These are phyloP conservation scores for Epichloe hybrida DNA, from an alignment of 2,329 filamentous ascomycete genomes.

Conservation along the genomic window DNA sequence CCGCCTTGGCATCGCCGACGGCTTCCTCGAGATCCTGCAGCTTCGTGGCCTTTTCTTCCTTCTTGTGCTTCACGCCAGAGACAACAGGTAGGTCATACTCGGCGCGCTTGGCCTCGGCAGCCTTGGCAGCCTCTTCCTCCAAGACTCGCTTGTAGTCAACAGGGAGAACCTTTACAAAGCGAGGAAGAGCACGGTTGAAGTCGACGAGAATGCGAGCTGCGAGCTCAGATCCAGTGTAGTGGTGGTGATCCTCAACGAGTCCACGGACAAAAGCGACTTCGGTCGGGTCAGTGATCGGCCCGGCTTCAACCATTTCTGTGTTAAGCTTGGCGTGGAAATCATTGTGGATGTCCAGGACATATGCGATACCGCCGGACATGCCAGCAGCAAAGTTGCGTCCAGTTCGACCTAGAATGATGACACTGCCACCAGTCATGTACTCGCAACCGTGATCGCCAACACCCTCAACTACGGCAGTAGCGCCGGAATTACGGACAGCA, in stretches of 20 bases:
- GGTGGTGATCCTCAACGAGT: conserved; percentile 90
- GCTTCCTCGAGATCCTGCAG: conserved; percentile 84
- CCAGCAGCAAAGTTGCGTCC: conserved; percentile 95
- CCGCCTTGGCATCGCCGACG: conserved; percentile 65
- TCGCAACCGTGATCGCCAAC: conserved; percentile 93
- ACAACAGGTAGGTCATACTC: conserved; percentile 71
- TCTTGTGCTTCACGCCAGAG: conserved; percentile 48
- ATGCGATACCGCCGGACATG: conserved; percentile 97
- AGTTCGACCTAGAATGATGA: conserved; percentile 75
- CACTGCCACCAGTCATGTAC: conserved; percentile 95
- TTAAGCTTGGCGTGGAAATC: conserved; percentile 93
- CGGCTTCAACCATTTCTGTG: conserved; percentile 91
- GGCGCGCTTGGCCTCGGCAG: conserved; percentile 69
- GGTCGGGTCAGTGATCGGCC: conserved; percentile 65
- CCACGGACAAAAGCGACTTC: conserved; percentile 87
- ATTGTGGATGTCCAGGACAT: conserved; percentile 76
- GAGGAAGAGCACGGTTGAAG: conserved; percentile 79
- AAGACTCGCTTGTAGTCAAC: conserved; percentile 94
- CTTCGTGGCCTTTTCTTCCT: conserved; percentile 56
- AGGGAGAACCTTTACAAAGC: conserved; percentile 87
- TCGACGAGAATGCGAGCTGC: conserved; percentile 89
- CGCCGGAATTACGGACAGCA: conserved; percentile 91
- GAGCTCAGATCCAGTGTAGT: conserved; percentile 92
- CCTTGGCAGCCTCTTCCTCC: conserved; percentile 72
- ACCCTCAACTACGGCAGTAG: conserved; percentile 90